These are phyloP conservation scores for Candida alai DNA, from an alignment of 805 yeast genomes.

Conservation along the genomic window DNA sequence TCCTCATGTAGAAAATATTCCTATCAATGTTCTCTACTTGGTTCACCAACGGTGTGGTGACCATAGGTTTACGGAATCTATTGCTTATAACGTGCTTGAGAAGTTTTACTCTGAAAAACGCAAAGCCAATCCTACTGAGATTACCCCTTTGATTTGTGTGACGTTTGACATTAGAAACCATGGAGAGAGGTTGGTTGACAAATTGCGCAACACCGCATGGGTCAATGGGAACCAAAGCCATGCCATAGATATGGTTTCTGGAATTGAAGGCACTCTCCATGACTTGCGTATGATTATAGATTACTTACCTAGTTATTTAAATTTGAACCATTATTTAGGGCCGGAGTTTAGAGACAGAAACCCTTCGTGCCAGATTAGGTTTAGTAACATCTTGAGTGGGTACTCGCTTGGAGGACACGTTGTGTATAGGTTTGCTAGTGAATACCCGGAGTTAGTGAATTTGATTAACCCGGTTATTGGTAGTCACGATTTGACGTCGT, in stretches of 20 bases:
- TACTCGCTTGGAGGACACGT: constrained; percentile 57
- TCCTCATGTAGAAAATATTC: constrained; percentile 17
- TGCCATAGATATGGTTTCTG: constrained; percentile 46
- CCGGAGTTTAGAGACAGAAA: constrained; percentile 9
- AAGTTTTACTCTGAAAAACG: constrained; percentile 20
- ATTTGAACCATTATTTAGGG: constrained; percentile 25
- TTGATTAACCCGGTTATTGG: constrained; percentile 51
- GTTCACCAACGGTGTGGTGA: constrained; percentile 45
- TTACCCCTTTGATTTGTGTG: constrained; percentile 41
- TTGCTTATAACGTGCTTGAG: constrained; percentile 36
- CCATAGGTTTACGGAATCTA: constrained; percentile 33
- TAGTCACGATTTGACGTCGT: constrained; percentile 41
- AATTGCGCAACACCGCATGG: constrained; percentile 42
- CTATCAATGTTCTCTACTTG: constrained; percentile 39
- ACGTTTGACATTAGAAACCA: constrained; percentile 56
- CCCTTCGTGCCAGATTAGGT: constrained; percentile 20
- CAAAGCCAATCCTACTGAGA: constrained; percentile 8
- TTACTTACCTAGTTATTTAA: constrained; percentile 39
- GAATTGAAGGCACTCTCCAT: constrained; percentile 44
- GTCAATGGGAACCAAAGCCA: constrained; percentile 45
- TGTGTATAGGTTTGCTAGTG: constrained; percentile 42
- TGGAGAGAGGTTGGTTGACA: constrained; percentile 43
- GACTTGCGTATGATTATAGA: constrained; percentile 44
- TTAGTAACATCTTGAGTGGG: constrained; percentile 43
- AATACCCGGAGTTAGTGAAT: constrained; percentile 34